phyloP scores from a whole-genome alignment of 2,329 filamentous ascomycete genomes.

The Cryoendolithus antarcticus region DNA sequence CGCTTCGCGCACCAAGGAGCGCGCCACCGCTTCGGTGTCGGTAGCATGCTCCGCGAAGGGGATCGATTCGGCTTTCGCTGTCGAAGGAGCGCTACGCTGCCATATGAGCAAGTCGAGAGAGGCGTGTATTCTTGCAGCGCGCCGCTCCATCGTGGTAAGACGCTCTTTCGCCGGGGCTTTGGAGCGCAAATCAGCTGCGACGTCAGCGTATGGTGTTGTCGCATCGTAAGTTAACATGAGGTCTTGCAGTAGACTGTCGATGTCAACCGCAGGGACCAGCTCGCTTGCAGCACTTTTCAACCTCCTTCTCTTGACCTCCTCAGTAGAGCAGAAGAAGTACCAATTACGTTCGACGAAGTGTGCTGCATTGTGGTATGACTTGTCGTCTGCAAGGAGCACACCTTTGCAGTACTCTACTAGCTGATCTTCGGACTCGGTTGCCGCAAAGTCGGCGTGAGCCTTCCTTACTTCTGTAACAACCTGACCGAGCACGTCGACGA shows the following conservation, averaged over 20 bases:
- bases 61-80: not conserved
- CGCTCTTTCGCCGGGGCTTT: not conserved
- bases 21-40: slow-evolving; percentile 2
- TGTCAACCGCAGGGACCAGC: not conserved
- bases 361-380: slow-evolving; percentile 44
- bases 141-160: not conserved
- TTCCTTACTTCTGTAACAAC: slow-evolving; percentile 22
- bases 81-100: slow-evolving; percentile 1
- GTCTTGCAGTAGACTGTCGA: no score
- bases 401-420: slow-evolving; percentile 12
- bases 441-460: slow-evolving; percentile 7
- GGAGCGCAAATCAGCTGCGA: no score
- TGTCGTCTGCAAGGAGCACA: slow-evolving; percentile 42
- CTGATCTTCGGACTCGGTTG: not conserved
- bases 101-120: slow-evolving; percentile 2
- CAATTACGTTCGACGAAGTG: slow-evolving; percentile 45
- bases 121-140: slow-evolving; percentile 4
- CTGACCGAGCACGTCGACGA: slow-evolving; percentile 26
- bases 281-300: not conserved
- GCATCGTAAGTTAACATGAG: no score
- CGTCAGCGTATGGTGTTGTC: no score
- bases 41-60: slow-evolving; percentile 8
- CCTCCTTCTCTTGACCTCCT: not conserved
- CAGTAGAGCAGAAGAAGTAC: slow-evolving; percentile 40
- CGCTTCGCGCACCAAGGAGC: slow-evolving; percentile 3